Evolutionary conservation across 2,329 filamentous ascomycete genomes (phyloP).

Genomic region (Allantophomopsis cytisporea): DNA sequence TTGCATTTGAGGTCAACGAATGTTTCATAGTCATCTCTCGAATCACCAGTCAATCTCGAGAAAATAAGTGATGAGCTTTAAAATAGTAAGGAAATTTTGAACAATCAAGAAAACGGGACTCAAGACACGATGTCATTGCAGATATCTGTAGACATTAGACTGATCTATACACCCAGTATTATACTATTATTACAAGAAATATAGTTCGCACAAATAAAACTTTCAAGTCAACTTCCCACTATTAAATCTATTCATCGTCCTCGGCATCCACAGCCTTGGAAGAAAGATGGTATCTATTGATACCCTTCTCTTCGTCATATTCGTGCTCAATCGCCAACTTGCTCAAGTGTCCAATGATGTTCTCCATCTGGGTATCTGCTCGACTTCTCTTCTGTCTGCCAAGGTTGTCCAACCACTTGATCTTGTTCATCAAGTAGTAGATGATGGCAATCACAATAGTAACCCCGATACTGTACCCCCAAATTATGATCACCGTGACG

Average conservation of each 20-base stretch:
- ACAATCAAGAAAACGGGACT: too few species aligned
- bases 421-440: constrained; percentile 47
- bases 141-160: too few species aligned
- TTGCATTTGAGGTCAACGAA: too few species aligned
- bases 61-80: too few species aligned
- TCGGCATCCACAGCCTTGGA: constrained; percentile 16
- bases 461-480: constrained; percentile 53
- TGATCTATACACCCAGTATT: too few species aligned
- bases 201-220: too few species aligned
- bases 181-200: too few species aligned
- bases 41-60: too few species aligned
- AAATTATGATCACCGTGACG: constrained; percentile 51
- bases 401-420: constrained; percentile 43
- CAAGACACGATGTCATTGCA: too few species aligned
- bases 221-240: too few species aligned
- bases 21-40: too few species aligned
- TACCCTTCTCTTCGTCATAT: constrained; percentile 20
- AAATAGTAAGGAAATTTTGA: too few species aligned
- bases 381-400: constrained; percentile 46
- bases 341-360: constrained; percentile 49
- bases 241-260: constrained; percentile 12
- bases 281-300: constrained; percentile 11
- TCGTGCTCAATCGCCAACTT: constrained; percentile 50
- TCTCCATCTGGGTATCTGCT: constrained; percentile 51
- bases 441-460: constrained; percentile 52